A percentile compares a stretch with the other conserved stretches of the same genome.
These are phyloP conservation scores for Toxoplasma gondii DNA, from an alignment of 169 alveolate genomes.

Conservation along the genomic window DNA sequence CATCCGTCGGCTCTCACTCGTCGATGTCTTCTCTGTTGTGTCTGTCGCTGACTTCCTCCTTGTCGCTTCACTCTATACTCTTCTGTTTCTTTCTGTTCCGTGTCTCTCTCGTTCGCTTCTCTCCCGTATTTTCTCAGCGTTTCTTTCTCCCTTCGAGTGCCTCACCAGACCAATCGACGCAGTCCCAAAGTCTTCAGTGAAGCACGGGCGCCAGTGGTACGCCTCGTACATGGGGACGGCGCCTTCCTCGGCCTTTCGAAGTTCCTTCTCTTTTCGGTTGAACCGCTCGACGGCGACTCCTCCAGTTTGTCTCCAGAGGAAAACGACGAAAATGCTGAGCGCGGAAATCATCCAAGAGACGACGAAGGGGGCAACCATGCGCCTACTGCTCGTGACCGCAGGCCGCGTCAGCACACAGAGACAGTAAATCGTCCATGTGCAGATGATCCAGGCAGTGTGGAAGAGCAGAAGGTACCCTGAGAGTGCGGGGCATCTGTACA, in stretches of 20 bases:
- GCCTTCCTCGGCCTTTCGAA: background rate
- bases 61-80: too few species aligned
- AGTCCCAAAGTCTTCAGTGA: slow-evolving; percentile 5
- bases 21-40: too few species aligned
- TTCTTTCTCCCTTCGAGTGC: background rate
- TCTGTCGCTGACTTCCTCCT: too few species aligned
- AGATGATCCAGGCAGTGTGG: background rate
- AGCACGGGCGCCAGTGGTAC: slow-evolving; percentile 9
- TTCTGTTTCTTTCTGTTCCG: too few species aligned
- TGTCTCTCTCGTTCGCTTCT: too few species aligned
- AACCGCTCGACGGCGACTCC: background rate
- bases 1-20: too few species aligned
- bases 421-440: background rate
- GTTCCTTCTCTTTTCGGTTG: background rate
- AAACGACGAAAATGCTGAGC: background rate
- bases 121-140: too few species aligned
- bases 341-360: background rate
- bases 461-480: background rate
- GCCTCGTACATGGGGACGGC: slow-evolving; percentile 1
- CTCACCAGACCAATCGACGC: background rate
- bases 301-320: background rate
- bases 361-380: background rate
- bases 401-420: background rate
- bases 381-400: background rate
- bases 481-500: background rate